Base-by-base conservation (phyloP, 2,329 filamentous ascomycete genomes). In the Penicillium rolfsii region DNA sequence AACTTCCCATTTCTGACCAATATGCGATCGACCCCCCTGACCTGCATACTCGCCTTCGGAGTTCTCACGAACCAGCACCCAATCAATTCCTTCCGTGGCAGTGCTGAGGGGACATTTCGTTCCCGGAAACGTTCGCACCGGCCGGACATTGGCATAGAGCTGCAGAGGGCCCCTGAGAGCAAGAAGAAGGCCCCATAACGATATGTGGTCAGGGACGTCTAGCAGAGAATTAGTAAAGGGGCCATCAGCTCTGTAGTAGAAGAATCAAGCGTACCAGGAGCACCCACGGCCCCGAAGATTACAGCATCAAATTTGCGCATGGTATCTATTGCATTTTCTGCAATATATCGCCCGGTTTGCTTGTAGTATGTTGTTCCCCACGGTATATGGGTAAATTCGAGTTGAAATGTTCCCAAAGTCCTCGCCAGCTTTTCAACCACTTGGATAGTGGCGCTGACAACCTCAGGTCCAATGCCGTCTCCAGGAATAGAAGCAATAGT, bases 381-480 rank as follows among this genome's bases (percentile, higher is more conserved):
- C 14, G 70, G 68, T 64, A 83, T 81, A 59, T 80, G 79, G 1
- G 74, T 80, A 65, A 84, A 85, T 12, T 83, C 77, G 61, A 85
- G 81, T 8, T 76, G 63, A 66, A 83, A 85, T 26, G 73, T 79
- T 22, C 76, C 77, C 5, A 80, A 71, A 4, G 73, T 73, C 24
- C 75, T 67, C n/a, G 80, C 74, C 22, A 85, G 75, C 52, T 77
- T 80, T 59, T 79, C 73, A 14, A 84, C 68, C 22, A 80, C 80
- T 65, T 80, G 70, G 8, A 82, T 78, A 4, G 85, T 83, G 2
- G 85, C 85, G 30, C 81, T 77, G 35, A 88, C 81, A n/a, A 89
- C 86, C 71, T 89, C 86, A 2, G 81, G 80, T 30, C 87, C 86
- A 53, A 89, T 88, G 28, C 87, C 85, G 70, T 89, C 85, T 14